Evolutionary conservation across 352 stramenopile genomes (phyloP).

Genomic region (Pythium monospermum): DNA sequence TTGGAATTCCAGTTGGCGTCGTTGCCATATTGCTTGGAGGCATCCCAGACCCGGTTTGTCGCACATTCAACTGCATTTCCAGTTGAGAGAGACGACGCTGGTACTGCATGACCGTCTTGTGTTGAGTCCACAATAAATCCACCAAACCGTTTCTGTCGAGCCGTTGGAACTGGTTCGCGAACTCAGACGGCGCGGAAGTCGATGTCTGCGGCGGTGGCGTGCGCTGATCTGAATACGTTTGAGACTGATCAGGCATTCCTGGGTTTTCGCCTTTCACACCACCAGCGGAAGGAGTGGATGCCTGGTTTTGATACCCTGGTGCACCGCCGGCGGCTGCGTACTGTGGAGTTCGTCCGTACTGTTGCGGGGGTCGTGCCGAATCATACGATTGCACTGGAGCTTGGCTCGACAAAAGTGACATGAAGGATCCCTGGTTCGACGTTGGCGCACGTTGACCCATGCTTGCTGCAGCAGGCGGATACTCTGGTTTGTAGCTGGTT

Average conservation of each 20-base stretch:
- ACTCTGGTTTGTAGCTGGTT: too few species aligned
- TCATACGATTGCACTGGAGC: constrained; percentile 13
- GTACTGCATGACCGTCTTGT: constrained; percentile 54
- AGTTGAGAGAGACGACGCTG: constrained; percentile 48
- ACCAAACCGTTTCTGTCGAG: constrained; percentile 59
- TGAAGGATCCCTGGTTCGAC: constrained; percentile 19
- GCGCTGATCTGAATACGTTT: constrained; percentile 20
- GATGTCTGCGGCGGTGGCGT: constrained; percentile 4
- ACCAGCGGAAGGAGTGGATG: constrained; percentile 18
- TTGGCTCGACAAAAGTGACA: constrained; percentile 23
- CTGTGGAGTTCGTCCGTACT: constrained; percentile 8
- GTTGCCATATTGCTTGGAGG: constrained; percentile 4
- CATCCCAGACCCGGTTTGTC: background rate
- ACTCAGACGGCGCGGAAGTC: constrained; percentile 44
- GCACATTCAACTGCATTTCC: constrained; percentile 37
- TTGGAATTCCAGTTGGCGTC: constrained; percentile 4
- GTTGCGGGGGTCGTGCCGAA: background rate
- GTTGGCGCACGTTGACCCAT: constrained; percentile 3
- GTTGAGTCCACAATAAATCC: constrained; percentile 73
- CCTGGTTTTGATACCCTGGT: constrained; percentile 13
- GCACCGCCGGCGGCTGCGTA: constrained; percentile 2
- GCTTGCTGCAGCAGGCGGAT: background rate
- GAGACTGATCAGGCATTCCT: constrained; percentile 16
- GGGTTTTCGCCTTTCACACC: constrained; percentile 19
- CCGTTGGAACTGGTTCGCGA: constrained; percentile 62